Base-by-base conservation (phyloP, 805 yeast species). In the Candida sithepensis region DNA sequence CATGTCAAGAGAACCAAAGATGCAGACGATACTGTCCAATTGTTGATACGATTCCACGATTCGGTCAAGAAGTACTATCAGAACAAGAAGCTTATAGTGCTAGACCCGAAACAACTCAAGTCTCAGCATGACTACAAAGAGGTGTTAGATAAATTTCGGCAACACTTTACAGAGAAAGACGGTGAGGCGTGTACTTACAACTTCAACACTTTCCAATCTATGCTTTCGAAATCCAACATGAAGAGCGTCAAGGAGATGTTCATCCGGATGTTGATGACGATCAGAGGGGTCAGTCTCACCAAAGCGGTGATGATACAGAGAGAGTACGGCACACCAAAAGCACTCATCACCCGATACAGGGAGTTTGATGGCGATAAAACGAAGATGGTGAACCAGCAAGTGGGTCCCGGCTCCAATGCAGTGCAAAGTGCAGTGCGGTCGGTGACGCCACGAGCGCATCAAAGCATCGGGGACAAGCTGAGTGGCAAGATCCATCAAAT, bases 251-350 rank as follows among this genome's bases (percentile, higher is more conserved):
- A 80, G 41, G 97, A 92, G 52, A 68, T 88, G 57, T 92, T 82
- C 56, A 68, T 89, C 2, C 72, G 78, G 40, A 81, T 89, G 84
- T 73, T 94, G 20, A 80, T 90, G 85, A 78, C 90, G 2, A 75
- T 86, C 2, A 76, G 79, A 50, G 99, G 98, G 0, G 73, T 94
- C 1, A 81, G 96, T 0, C 67, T 88, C 26, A 97, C 92, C 52
- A 89, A 87, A 61, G 99, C 99, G 0, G 60, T 81, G 9, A 79
- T 80, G 7, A 81, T 94, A 9, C 97, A 91, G 65, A 70, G 71
- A 18, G 62, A 73, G 38, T 94, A 73, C 59, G 80, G 81, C 2
- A 91, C 97, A 0, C 94, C 97, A 0, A 68, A 69, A 32, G 62
- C 59, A 18, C 70, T 92, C n/a, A 61, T 84, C 12, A 70, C 72